Evolutionary conservation across 2,329 filamentous ascomycete genomes (phyloP).

Genomic region (Colletotrichum lupini): DNA sequence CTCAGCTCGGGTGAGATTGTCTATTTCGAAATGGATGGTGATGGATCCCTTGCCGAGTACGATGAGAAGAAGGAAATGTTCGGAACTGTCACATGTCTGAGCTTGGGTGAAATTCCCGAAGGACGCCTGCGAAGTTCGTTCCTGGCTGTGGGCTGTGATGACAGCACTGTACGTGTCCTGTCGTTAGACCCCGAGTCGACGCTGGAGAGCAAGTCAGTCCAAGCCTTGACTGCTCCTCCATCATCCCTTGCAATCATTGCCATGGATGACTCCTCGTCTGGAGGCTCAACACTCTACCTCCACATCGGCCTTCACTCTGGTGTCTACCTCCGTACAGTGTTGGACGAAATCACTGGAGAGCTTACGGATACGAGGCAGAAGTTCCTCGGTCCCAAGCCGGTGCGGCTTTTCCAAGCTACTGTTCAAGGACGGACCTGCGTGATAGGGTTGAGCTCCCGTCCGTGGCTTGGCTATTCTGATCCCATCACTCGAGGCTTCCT

Average conservation of each 20-base stretch:
- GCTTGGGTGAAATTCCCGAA: constrained; percentile 90
- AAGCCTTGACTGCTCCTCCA: constrained; percentile 90
- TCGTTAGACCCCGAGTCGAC: constrained; percentile 92
- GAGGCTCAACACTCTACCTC: constrained; percentile 88
- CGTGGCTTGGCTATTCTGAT: constrained; percentile 97
- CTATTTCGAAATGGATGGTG: constrained; percentile 96
- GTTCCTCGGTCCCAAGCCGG: constrained; percentile 90
- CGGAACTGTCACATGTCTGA: constrained; percentile 94
- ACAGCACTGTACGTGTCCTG: constrained; percentile 93
- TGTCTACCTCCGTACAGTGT: constrained; percentile 92
- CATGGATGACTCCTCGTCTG: constrained; percentile 93
- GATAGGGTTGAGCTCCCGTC: constrained; percentile 88
- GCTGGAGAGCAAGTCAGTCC: constrained; percentile 92
- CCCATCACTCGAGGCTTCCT: constrained; percentile 88
- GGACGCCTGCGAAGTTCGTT: constrained; percentile 91
- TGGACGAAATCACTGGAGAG: constrained; percentile 96
- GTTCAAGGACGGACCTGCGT: constrained; percentile 88
- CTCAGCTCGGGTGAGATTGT: constrained; percentile 96
- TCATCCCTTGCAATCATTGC: constrained; percentile 91
- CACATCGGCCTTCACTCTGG: constrained; percentile 97
- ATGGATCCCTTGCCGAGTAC: constrained; percentile 91
- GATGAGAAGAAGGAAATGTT: constrained; percentile 96
- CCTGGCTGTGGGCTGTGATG: constrained; percentile 95
- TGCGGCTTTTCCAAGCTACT: constrained; percentile 90
- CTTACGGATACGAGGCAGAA: constrained; percentile 94